Evolutionary conservation across 768 basidiomycete genomes (phyloP).

Genomic region (Amanita pseudoporphyria): DNA sequence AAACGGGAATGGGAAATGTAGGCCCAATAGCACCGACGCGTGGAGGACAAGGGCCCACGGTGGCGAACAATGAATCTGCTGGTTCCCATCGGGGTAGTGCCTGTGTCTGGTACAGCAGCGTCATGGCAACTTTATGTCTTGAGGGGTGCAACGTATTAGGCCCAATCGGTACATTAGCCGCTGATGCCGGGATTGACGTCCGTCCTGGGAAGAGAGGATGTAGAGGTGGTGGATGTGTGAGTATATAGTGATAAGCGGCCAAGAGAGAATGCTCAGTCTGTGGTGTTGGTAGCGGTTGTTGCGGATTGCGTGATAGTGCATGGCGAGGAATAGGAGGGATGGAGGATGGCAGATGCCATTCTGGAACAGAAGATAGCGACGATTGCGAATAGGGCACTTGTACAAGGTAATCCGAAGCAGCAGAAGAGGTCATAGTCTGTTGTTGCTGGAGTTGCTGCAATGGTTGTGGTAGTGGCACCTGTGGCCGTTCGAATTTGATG

Average conservation of each 20-base stretch:
- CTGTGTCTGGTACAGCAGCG: constrained; percentile 51
- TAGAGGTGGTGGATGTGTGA: constrained; percentile 55
- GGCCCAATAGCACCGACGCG: constrained; percentile 56
- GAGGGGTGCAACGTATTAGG: constrained; percentile 4
- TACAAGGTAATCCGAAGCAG: constrained; percentile 60
- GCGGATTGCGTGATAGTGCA: constrained; percentile 12
- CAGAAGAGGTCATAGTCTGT: constrained; percentile 35
- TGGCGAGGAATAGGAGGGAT: constrained; percentile 37
- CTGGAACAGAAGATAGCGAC: constrained; percentile 49
- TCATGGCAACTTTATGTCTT: constrained; percentile 70
- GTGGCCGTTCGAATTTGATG: background rate
- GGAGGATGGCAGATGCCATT: constrained; percentile 59
- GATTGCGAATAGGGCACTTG: constrained; percentile 71
- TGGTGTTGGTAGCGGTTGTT: constrained; percentile 32
- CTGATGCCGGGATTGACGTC: constrained; percentile 23
- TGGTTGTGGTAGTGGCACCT: background rate
- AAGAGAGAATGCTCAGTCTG: constrained; percentile 57
- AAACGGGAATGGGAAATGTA: constrained; percentile 48
- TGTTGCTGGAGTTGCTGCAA: constrained; percentile 13
- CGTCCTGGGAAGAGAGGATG: constrained; percentile 36
- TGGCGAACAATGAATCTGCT: constrained; percentile 55
- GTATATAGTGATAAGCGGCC: constrained; percentile 66
- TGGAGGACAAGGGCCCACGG: constrained; percentile 48
- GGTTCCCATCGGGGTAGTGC: constrained; percentile 55
- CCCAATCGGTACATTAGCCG: constrained; percentile 4